Evolutionary conservation across 2,329 filamentous ascomycete species (phyloP).

Genomic region (Arthrinium phaeospermum): DNA sequence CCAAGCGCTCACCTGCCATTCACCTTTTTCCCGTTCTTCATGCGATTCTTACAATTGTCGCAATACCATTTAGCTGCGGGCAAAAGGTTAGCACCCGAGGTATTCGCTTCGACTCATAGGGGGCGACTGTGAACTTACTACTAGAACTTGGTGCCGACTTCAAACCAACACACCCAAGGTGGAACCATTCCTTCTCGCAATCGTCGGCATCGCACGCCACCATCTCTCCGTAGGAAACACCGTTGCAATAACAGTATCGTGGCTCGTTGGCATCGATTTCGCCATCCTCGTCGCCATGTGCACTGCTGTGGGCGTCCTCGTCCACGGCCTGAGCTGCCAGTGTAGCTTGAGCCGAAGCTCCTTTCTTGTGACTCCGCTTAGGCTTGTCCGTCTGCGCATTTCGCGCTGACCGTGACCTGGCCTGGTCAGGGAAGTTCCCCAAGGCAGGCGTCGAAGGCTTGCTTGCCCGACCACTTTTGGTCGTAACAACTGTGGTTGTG

Average conservation of each 20-base stretch:
- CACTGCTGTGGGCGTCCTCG: conserved; percentile 50
- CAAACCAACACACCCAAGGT: conserved; percentile 80
- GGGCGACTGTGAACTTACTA: conserved; percentile 56
- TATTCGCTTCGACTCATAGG: conserved; percentile 18
- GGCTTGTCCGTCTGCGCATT: conserved; percentile 43
- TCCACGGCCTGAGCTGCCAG: conserved; percentile 50
- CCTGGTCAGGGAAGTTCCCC: conserved; percentile 62
- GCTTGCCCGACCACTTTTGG: conserved; percentile 69
- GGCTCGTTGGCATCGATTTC: conserved; percentile 73
- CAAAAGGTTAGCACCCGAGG: not conserved
- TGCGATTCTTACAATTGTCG: conserved; percentile 74
- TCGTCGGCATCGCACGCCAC: conserved; percentile 78
- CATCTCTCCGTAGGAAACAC: conserved; percentile 84
- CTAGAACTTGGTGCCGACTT: conserved; percentile 79
- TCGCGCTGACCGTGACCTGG: conserved; percentile 60
- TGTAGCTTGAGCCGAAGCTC: conserved; percentile 47
- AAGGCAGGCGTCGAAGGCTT: conserved; percentile 70
- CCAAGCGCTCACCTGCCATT: conserved; percentile 47
- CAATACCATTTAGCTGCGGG: conserved; percentile 79
- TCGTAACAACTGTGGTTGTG: conserved; percentile 52
- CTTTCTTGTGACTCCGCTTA: conserved; percentile 67
- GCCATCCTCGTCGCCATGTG: conserved; percentile 58
- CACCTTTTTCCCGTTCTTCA: conserved; percentile 62
- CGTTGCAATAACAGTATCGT: conserved; percentile 80
- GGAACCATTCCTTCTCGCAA: conserved; percentile 82